phyloP scores from a whole-genome alignment of 163 green algal genomes.

The Dunaliella salina region DNA sequence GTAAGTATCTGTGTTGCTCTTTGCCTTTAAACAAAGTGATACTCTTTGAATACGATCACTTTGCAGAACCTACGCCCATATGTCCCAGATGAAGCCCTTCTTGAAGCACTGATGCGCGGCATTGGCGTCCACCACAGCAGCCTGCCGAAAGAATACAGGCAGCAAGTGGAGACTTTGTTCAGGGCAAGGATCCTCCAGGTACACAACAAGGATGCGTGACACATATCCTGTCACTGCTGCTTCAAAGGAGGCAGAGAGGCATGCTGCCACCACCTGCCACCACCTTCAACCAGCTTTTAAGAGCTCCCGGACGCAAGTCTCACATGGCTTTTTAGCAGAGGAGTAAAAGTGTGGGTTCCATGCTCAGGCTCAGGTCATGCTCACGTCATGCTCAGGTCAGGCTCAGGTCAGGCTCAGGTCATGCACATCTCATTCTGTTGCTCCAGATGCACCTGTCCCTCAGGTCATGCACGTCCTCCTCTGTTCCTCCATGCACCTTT shows the following conservation, averaged over 20 bases:
- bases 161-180: conserved; percentile 57
- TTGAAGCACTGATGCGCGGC: conserved; percentile 28
- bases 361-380: too few species aligned
- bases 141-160: conserved; percentile 46
- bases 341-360: too few species aligned
- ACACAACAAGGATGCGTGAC: neutral
- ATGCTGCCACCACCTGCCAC: neutral
- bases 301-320: neutral
- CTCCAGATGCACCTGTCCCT: too few species aligned
- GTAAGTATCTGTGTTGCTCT: neutral
- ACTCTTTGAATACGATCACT: neutral
- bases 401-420: too few species aligned
- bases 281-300: neutral
- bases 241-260: neutral
- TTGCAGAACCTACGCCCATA: neutral
- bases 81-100: conserved; percentile 9
- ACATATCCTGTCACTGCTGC: neutral
- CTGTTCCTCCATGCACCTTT: too few species aligned
- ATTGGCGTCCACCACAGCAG: conserved; percentile 51
- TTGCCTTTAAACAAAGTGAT: neutral
- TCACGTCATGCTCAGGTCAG: too few species aligned
- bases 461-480: too few species aligned
- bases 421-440: too few species aligned
- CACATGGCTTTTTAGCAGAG: neutral
- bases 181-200: conserved; percentile 37